A percentile compares a stretch with the other conserved stretches of the same genome.
Conservation (phyloP, 2,329 filamentous ascomycete genomes). For the Pseudonectria buxi region DNA sequence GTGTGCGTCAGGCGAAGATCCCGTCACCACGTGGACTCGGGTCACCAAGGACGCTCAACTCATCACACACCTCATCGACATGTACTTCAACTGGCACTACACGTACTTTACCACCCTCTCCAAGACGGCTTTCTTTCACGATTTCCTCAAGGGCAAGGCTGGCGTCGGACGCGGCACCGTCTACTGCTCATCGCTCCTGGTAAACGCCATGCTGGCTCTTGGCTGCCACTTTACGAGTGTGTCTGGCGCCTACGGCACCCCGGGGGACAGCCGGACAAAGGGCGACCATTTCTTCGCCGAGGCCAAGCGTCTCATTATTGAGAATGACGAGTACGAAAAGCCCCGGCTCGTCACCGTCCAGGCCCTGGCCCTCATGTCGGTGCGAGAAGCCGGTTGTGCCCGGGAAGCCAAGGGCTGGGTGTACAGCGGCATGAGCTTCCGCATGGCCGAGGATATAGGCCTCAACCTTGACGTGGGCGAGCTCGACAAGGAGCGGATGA, state of each 20-base stretch:
- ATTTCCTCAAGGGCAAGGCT: slow-evolving; percentile 69
- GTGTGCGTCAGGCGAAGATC: slow-evolving; percentile 52
- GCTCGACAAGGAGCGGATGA: slow-evolving; percentile 54
- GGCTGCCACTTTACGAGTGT: slow-evolving; percentile 88
- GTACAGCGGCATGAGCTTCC: slow-evolving; percentile 96
- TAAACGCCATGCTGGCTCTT: slow-evolving; percentile 88
- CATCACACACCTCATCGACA: slow-evolving; percentile 81
- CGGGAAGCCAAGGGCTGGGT: slow-evolving; percentile 96
- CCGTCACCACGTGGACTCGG: slow-evolving; percentile 78
- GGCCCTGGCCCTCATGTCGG: slow-evolving; percentile 90
- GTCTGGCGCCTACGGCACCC: slow-evolving; percentile 61
- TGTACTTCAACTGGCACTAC: slow-evolving; percentile 99
- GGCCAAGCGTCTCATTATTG: slow-evolving; percentile 80
- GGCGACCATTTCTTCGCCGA: slow-evolving; percentile 96
- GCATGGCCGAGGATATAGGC: slow-evolving; percentile 92
- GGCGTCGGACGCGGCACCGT: slow-evolving; percentile 49
- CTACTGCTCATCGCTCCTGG: slow-evolving; percentile 83
- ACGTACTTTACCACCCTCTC: slow-evolving; percentile 90
- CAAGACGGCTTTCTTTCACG: slow-evolving; percentile 76
- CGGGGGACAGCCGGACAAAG: slow-evolving; percentile 73
- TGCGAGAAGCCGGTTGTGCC: slow-evolving; percentile 89
- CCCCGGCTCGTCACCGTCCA: slow-evolving; percentile 86
- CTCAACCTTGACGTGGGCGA: slow-evolving; percentile 76
- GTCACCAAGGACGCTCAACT: slow-evolving; percentile 75
- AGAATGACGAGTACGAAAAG: slow-evolving; percentile 89